phyloP scores from a whole-genome alignment of 305 asterid genomes.

The Lippia alba region DNA sequence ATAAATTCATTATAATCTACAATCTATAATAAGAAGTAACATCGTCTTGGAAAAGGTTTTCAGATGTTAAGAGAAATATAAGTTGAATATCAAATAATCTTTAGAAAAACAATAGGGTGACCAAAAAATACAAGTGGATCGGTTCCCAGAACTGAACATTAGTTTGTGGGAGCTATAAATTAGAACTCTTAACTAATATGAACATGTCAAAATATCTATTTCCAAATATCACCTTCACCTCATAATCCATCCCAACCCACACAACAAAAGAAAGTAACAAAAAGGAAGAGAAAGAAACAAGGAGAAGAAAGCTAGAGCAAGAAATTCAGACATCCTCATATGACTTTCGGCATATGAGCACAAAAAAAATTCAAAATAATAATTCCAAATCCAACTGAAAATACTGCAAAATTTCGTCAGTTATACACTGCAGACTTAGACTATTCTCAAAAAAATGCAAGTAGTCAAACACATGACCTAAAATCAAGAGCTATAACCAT shows the following conservation, averaged over 20 bases:
- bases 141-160: constrained; percentile 16
- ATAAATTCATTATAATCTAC: constrained; percentile 15
- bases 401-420: constrained; percentile 16
- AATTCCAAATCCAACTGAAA: constrained; percentile 14
- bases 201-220: constrained; percentile 3
- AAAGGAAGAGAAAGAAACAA: constrained; percentile 5
- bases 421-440: constrained; percentile 15
- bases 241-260: constrained; percentile 12
- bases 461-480: neutral
- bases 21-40: constrained; percentile 10
- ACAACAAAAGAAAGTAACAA: neutral
- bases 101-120: neutral
- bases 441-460: constrained; percentile 26
- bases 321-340: constrained; percentile 5
- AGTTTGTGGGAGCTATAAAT: constrained; percentile 20
- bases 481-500: constrained; percentile 10
- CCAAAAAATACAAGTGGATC: constrained; percentile 10
- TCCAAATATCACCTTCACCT: constrained; percentile 12
- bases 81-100: neutral
- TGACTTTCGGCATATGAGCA: neutral
- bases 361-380: constrained; percentile 17
- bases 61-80: constrained; percentile 26
- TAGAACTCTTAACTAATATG: constrained; percentile 16
- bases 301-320: constrained; percentile 1
- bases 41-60: constrained; percentile 11